phyloP scores from a whole-genome alignment of 805 yeast species.

The baker's yeast (Saccharomyces cerevisiae) region DNA sequence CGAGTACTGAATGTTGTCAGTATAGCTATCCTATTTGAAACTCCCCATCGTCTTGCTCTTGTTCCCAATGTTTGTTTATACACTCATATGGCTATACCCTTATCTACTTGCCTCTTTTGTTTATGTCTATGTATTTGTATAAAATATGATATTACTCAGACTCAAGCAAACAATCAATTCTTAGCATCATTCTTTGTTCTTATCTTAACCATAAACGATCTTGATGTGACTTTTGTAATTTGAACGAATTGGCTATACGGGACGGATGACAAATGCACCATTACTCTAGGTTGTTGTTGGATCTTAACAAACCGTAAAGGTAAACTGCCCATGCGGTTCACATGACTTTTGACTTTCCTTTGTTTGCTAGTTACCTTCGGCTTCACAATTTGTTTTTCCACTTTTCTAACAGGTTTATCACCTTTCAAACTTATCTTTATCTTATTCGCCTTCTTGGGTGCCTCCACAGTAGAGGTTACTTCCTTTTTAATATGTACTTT shows the following conservation, averaged over 20 bases:
- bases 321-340: constrained; percentile 22
- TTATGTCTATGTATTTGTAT: not conserved
- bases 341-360: constrained; percentile 12
- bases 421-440: constrained; percentile 9
- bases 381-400: not conserved
- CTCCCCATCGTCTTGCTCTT: not conserved
- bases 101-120: not conserved
- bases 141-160: not conserved
- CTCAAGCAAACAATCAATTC: too few species aligned
- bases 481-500: constrained; percentile 18
- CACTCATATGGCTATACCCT: not conserved
- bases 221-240: constrained; percentile 22
- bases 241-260: constrained; percentile 32
- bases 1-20: not conserved
- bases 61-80: not conserved
- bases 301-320: constrained; percentile 40
- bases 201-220: constrained; percentile 25
- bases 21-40: not conserved
- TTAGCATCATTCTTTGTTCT: not conserved
- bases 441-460: constrained; percentile 4
- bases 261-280: constrained; percentile 35
- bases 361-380: constrained; percentile 1
- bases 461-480: not conserved
- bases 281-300: constrained; percentile 26
- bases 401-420: not conserved